Evolutionary conservation across 139 green algal genomes (phyloP), one percentile per base, ranked within the genome.

Genomic region (Micractinium sp.): DNA sequence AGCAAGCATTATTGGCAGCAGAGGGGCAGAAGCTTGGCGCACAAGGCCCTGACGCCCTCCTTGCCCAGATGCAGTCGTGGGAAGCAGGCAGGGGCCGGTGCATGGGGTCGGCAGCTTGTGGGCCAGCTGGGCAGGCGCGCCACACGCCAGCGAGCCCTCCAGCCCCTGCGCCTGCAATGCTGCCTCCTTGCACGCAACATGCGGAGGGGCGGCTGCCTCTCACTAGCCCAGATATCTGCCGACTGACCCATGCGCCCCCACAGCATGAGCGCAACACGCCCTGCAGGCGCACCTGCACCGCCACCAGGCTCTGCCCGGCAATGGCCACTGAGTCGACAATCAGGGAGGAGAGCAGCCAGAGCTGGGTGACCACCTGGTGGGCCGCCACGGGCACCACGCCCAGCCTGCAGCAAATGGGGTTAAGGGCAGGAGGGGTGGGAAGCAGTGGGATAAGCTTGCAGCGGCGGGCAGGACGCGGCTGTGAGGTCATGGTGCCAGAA

Each of bases 311-410:
- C 87, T 97, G 95, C 31, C 93, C 95, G 1, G 94, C 85, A 0
- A 98, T 93, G 0, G 95, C 95, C 66, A 98, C 91, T 0, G 94
- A 94, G 87, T 98, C 95, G 0, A 95, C 84, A 20, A 95, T 53
- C 23, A 98, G 89, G 14, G 82, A 93, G 53, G 91, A 88, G n/a
- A 97, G 90, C 88, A 95, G 73, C 95, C 95, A 98, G 22, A 98
- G 71, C 92, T 98, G 95, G 75, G 91, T 92, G 18, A 94, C 89
- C 63, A 96, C 89, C 76, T 97, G 95, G 87, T 98, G 95, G 3
- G 95, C 90, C 3, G 93, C 94, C 5, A 96, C 94, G 4, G 90
- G 61, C 29, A 92, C 89, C 15, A 94, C 86, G 25, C 95, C 95
- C 61, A 96, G 90, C 82, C 93, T 90, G 86, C 56, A 22, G 41